phyloP scores from a whole-genome alignment of 306 rosid genomes.

The barrel medic (Medicago truncatula) region MtrunA17r5.0-ANR NC_053048.1:37638501-37639000 shows the following conservation, averaged over 20 bases:
- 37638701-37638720: conserved; percentile 47
- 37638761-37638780: conserved; percentile 28
- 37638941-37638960: conserved; percentile 58
- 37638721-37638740: conserved; percentile 42
- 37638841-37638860: conserved; percentile 49
- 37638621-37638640: conserved; percentile 48
- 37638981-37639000: conserved; percentile 47
- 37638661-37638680: conserved; percentile 42
- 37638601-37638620: conserved; percentile 50
- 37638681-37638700: conserved; percentile 46
- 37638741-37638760: conserved; percentile 51
- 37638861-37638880: conserved; percentile 40
- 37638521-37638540: background rate
- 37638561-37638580: conserved; percentile 62
- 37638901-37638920: conserved; percentile 35
- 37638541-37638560: conserved; percentile 23
- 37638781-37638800: conserved; percentile 44
- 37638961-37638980: conserved; percentile 52
- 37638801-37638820: conserved; percentile 4
- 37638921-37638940: conserved; percentile 49
- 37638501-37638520: conserved; percentile 41
- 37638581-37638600: conserved; percentile 59
- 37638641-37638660: conserved; percentile 45
- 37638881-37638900: conserved; percentile 22
- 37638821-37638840: conserved; percentile 45